Conservation (phyloP, 2,329 filamentous ascomycete genomes). For the Aspergillus quadricinctus region DNA sequence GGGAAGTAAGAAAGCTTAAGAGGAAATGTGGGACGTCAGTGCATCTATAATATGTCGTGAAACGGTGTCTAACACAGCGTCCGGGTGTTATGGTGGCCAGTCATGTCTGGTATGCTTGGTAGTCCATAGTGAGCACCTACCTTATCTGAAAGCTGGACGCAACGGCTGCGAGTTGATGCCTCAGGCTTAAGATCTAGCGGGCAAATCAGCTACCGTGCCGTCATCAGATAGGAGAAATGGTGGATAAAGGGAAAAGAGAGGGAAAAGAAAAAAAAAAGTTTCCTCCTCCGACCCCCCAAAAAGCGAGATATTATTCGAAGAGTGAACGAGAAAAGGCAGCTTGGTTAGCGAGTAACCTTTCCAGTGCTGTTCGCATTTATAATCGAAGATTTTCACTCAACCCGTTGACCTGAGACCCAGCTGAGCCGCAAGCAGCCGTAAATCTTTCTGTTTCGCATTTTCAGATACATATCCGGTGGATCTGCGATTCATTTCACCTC, state of each 20-base stretch:
- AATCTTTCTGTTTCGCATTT: not conserved
- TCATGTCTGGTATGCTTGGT: not conserved
- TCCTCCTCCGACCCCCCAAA: not conserved
- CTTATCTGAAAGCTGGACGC: not conserved
- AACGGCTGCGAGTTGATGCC: slow-evolving; percentile 3
- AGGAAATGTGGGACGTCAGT: not conserved
- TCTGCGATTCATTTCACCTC: slow-evolving; percentile 19
- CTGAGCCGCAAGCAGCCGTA: not conserved
- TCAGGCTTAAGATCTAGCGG: slow-evolving; percentile 4
- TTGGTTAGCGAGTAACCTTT: not conserved
- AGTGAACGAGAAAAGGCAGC: not conserved
- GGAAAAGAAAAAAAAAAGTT: not conserved
- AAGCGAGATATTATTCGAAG: not conserved
- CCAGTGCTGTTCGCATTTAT: not conserved
- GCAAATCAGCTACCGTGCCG: not conserved
- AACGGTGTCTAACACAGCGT: not conserved
- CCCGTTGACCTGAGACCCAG: not conserved
- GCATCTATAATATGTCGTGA: not conserved
- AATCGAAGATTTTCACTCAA: not conserved
- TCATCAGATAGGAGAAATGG: not conserved
- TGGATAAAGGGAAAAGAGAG: not conserved
- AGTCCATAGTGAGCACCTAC: not conserved
- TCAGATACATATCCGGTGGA: not conserved
- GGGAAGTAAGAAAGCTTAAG: not conserved
- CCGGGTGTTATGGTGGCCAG: not conserved